phyloP scores from a whole-genome alignment of 768 basidiomycete genomes.

The Phaeotremella fagi region DNA sequence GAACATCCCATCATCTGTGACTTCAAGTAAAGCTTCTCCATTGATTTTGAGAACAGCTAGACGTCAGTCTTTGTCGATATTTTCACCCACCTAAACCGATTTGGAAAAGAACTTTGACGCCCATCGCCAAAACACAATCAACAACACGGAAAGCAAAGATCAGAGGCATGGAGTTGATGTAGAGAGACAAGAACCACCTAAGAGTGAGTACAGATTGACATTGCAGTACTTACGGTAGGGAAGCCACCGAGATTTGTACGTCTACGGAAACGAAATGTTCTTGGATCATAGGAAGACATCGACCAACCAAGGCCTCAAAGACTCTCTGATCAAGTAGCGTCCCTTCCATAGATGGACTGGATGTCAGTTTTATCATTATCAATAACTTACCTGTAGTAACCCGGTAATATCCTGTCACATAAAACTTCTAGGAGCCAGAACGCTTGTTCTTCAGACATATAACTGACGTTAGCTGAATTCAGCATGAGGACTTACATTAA shows the following conservation, averaged over 20 bases:
- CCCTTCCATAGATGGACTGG: constrained; percentile 94
- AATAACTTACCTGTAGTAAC: constrained; percentile 80
- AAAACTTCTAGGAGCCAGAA: constrained; percentile 96
- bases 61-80: neutral
- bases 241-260: constrained; percentile 94
- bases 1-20: constrained; percentile 96
- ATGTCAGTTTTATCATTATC: neutral
- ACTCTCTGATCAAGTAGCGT: constrained; percentile 97
- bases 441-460: constrained; percentile 98
- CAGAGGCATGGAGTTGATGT: constrained; percentile 60
- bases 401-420: constrained; percentile 88
- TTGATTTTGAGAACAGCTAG: constrained; percentile 96
- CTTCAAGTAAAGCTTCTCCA: constrained; percentile 80
- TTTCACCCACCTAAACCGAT: constrained; percentile 57
- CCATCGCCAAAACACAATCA: constrained; percentile 98
- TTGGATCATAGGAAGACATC: constrained; percentile 85
- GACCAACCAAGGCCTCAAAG: constrained; percentile 86
- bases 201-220: constrained; percentile 3
- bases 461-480: constrained; percentile 54
- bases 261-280: constrained; percentile 87
- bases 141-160: constrained; percentile 96
- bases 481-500: constrained; percentile 38
- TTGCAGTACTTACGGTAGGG: constrained; percentile 57
- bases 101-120: constrained; percentile 96
- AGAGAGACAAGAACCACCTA: constrained; percentile 92